Percentiles rank a stretch among this genome's conserved stretches.
Conservation (phyloP, 2,329 filamentous ascomycete genomes). For the Apiospora saccharicola region DNA sequence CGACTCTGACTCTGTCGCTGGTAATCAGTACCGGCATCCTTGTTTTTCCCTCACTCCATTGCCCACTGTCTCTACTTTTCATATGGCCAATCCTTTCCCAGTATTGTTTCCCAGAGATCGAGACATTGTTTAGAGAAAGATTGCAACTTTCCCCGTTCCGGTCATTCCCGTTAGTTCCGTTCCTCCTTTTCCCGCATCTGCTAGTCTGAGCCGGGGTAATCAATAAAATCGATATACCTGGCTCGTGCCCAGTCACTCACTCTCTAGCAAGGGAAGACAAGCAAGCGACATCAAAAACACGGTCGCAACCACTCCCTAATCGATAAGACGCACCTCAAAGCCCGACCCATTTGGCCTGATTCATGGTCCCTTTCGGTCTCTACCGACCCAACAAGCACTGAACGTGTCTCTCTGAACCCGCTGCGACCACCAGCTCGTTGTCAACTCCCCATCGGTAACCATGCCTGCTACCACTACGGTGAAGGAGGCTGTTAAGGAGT, state of each 20-base stretch:
- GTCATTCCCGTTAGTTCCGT: conserved; percentile 14
- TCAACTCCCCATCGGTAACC: conserved; percentile 30
- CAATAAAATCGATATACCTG: conserved; percentile 15
- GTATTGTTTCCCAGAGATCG: conserved; percentile 8
- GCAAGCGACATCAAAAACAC: conserved; percentile 6
- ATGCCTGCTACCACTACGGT: conserved; percentile 58
- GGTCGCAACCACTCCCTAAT: conserved; percentile 16
- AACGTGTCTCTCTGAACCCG: neutral
- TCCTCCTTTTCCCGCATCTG: conserved; percentile 10
- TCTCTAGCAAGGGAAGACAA: conserved; percentile 15
- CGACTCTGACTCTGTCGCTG: neutral
- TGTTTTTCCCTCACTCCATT: conserved; percentile 15
- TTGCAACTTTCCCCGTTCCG: conserved; percentile 12
- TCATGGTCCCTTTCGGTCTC: conserved; percentile 2
- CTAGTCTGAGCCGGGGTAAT: conserved; percentile 13
- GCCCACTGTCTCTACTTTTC: conserved; percentile 4
- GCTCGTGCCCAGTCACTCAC: conserved; percentile 18
- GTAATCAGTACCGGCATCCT: neutral
- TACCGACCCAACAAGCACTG: conserved; percentile 15
- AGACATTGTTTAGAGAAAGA: neutral
- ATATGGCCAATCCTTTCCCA: conserved; percentile 10
- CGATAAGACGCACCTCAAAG: neutral
- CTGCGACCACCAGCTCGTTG: conserved; percentile 12
- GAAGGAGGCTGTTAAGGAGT: conserved; percentile 80
- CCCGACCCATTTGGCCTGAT: conserved; percentile 6